Evolutionary conservation across 352 stramenopile species (phyloP).

Genomic region (Phytophthora megakarya): DNA sequence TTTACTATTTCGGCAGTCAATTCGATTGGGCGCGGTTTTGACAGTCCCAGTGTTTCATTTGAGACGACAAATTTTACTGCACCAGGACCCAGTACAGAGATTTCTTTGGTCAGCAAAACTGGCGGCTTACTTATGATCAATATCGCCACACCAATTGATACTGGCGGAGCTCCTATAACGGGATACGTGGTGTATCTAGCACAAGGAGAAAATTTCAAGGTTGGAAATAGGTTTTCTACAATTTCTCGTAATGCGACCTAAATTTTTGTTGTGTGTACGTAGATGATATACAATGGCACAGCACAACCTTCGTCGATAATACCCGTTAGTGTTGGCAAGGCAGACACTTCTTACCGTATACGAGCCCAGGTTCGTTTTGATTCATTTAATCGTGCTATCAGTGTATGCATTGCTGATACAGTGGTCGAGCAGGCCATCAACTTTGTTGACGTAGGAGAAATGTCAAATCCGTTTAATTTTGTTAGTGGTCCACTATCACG

Average conservation of each 20-base stretch:
- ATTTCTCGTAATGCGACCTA: too few relatives aligned
- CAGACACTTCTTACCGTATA: slow-evolving; percentile 45
- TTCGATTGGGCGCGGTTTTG: slow-evolving; percentile 31
- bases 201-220: slow-evolving; percentile 13
- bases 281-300: slow-evolving; percentile 41
- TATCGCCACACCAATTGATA: slow-evolving; percentile 41
- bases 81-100: slow-evolving; percentile 32
- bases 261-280: not conserved
- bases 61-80: slow-evolving; percentile 47
- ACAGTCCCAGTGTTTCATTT: slow-evolving; percentile 13
- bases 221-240: not conserved
- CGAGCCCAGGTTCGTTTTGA: slow-evolving; percentile 39
- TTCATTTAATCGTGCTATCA: not conserved
- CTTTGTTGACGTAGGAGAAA: slow-evolving; percentile 37
- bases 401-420: not conserved
- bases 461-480: slow-evolving; percentile 39
- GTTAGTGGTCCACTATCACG: slow-evolving; percentile 41
- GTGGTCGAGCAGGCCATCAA: slow-evolving; percentile 44
- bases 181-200: slow-evolving; percentile 37
- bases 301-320: slow-evolving; percentile 27
- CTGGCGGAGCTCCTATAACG: slow-evolving; percentile 42
- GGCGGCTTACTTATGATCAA: slow-evolving; percentile 51
- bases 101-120: slow-evolving; percentile 40
- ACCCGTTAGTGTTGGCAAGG: slow-evolving; percentile 41
- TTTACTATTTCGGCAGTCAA: slow-evolving; percentile 55